Percentiles rank a stretch among this genome's conserved stretches.
Conservation (phyloP, 768 basidiomycete genomes). For the Pleurotus pulmonarius region DNA sequence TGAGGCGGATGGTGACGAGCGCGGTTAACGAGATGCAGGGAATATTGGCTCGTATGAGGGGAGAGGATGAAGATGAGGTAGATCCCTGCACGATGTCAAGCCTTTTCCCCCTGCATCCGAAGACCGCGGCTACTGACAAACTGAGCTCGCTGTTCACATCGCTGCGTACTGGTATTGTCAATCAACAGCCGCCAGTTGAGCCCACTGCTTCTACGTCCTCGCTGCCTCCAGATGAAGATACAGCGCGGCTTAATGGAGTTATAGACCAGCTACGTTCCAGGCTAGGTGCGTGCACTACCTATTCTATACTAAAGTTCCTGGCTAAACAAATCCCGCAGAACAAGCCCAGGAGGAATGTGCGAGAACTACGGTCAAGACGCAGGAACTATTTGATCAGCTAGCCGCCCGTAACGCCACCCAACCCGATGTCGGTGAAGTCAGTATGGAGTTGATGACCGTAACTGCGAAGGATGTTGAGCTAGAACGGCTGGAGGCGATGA, state of each 20-base stretch:
- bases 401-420: slow-evolving; percentile 23
- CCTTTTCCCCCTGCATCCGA: slow-evolving; percentile 53
- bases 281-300: slow-evolving; percentile 42
- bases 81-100: slow-evolving; percentile 38
- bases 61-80: slow-evolving; percentile 48
- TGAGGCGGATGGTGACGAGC: slow-evolving; percentile 57
- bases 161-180: slow-evolving; percentile 32
- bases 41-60: slow-evolving; percentile 44
- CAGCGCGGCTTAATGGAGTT: slow-evolving; percentile 44
- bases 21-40: slow-evolving; percentile 64
- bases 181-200: slow-evolving; percentile 7
- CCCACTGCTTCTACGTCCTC: slow-evolving; percentile 15
- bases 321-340: slow-evolving; percentile 25
- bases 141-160: slow-evolving; percentile 39
- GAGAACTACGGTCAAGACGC: slow-evolving; percentile 39
- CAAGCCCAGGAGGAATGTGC: slow-evolving; percentile 43
- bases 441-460: slow-evolving; percentile 49
- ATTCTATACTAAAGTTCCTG: neutral
- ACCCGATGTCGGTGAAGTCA: slow-evolving; percentile 38
- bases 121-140: slow-evolving; percentile 45
- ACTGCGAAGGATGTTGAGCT: slow-evolving; percentile 52
- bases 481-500: slow-evolving; percentile 48
- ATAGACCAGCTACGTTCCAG: slow-evolving; percentile 53
- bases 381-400: slow-evolving; percentile 54
- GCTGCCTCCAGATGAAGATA: slow-evolving; percentile 35